A percentile compares a stretch with the other conserved stretches of the same genome.
Conservation (phyloP, 2,329 filamentous ascomycete species). For the Setomelanomma holmii region DNA sequence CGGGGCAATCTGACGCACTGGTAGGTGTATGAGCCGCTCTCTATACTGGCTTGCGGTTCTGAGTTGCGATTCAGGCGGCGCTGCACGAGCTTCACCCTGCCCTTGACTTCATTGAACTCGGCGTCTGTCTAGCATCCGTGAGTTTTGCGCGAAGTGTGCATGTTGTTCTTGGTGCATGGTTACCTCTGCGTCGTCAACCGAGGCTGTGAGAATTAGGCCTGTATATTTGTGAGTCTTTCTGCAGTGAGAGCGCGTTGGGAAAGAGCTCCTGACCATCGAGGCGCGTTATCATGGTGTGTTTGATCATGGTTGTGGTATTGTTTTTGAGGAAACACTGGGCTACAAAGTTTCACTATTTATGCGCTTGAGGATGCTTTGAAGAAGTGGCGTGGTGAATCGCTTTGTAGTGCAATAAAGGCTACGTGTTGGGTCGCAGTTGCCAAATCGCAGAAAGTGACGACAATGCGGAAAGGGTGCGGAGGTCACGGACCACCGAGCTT, state of each 20-base stretch:
- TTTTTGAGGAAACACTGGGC: neutral
- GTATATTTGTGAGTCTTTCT: slow-evolving; percentile 22
- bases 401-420: slow-evolving; percentile 27
- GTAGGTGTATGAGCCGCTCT: slow-evolving; percentile 81
- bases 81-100: slow-evolving; percentile 88
- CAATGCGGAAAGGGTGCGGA: slow-evolving; percentile 31
- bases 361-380: neutral
- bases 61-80: slow-evolving; percentile 87
- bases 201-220: slow-evolving; percentile 95
- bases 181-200: slow-evolving; percentile 87
- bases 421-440: slow-evolving; percentile 37
- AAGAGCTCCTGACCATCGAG: slow-evolving; percentile 72
- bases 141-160: slow-evolving; percentile 8
- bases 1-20: slow-evolving; percentile 82
- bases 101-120: slow-evolving; percentile 85
- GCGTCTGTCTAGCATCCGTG: slow-evolving; percentile 64
- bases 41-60: slow-evolving; percentile 90
- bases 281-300: slow-evolving; percentile 91
- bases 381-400: neutral
- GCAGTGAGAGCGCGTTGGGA: slow-evolving; percentile 8
- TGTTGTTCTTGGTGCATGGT: neutral
- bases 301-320: slow-evolving; percentile 69
- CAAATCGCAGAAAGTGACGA: slow-evolving; percentile 18
- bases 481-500: slow-evolving; percentile 20
- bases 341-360: neutral